Evolutionary conservation across 768 basidiomycete genomes (phyloP).

Genomic region (Coprinellus aureogranulatus): DNA sequence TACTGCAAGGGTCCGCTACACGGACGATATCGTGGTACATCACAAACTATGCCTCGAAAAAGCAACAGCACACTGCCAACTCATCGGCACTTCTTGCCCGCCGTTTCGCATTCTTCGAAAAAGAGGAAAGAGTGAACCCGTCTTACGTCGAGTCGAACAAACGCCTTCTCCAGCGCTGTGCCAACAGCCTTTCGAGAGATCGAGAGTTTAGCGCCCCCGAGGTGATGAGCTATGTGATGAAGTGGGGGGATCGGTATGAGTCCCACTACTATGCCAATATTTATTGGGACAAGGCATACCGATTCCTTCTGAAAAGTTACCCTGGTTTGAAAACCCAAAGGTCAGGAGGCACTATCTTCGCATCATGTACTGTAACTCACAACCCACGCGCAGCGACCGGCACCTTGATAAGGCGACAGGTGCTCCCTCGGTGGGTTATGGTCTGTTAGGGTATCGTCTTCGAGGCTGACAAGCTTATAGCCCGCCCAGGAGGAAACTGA

Average conservation of each 20-base stretch:
- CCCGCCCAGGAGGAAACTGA: background rate
- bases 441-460: too few species aligned
- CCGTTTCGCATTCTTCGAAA: conserved; percentile 23
- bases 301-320: background rate
- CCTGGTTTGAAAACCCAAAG: background rate
- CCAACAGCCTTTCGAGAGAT: conserved; percentile 28
- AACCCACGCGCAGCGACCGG: too few species aligned
- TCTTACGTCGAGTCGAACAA: conserved; percentile 22
- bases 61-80: conserved; percentile 33
- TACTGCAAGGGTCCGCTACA: conserved; percentile 32
- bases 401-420: too few species aligned
- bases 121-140: conserved; percentile 4
- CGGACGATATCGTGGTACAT: conserved; percentile 36
- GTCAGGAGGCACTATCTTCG: background rate
- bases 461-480: too few species aligned
- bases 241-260: conserved; percentile 35
- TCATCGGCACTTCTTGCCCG: conserved; percentile 35
- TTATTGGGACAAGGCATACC: conserved; percentile 25
- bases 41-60: conserved; percentile 39
- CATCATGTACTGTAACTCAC: too few species aligned
- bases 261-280: conserved; percentile 37
- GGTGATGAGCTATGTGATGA: conserved; percentile 39
- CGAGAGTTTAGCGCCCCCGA: conserved; percentile 38
- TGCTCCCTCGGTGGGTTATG: too few species aligned
- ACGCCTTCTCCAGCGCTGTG: conserved; percentile 29